Evolutionary conservation across 805 yeast species (phyloP), one percentile per base, ranked within the genome.

Genomic region (Dipodascus albidus): DNA sequence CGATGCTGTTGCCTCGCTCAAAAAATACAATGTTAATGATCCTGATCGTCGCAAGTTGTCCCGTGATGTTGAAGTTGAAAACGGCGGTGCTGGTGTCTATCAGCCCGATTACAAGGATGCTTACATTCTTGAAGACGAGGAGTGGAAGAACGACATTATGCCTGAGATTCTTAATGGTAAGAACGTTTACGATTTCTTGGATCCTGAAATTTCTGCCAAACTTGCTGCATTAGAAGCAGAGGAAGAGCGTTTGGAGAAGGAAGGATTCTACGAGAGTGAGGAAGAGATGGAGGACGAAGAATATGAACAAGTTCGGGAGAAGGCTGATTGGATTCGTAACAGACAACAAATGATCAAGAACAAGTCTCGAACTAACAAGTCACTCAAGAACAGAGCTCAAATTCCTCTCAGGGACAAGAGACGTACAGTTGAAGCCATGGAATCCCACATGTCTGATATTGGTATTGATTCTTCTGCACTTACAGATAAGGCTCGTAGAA

Each of bases 41-140:
- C 93, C 96, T 59, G 77, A 85, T 65, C 82, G 96, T 69, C 80
- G 89, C 67, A 76, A 64, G 60, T 78, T 93, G 64, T 89, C 95
- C 42, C 80, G 87, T 65, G 98, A 93, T 67, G 75, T 89, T 58
- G 99, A 93, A 74, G 84, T 78, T 50, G 96, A 85, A 68, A 87
- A 93, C 64, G 99, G 99, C 67, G 99, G 99, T 67, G 97, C 99
- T 48, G 99, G 99, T 77, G 99, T 93, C 35, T 93, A 74, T 77
- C 93, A 89, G 74, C 80, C 93, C 67, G 89, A 93, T 74, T 76
- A 93, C 73, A 87, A 89, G 69, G 98, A 91, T 66, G 85, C 83
- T 65, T 93, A 95, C 71, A 61, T 93, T 57, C 76, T 93, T 62
- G 99, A 91, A 61, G 91, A 93, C 67, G 98, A 91, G 52, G 95